Base-by-base conservation (phyloP, 2,329 filamentous ascomycete genomes). In the Fusarium virguliforme region DNA sequence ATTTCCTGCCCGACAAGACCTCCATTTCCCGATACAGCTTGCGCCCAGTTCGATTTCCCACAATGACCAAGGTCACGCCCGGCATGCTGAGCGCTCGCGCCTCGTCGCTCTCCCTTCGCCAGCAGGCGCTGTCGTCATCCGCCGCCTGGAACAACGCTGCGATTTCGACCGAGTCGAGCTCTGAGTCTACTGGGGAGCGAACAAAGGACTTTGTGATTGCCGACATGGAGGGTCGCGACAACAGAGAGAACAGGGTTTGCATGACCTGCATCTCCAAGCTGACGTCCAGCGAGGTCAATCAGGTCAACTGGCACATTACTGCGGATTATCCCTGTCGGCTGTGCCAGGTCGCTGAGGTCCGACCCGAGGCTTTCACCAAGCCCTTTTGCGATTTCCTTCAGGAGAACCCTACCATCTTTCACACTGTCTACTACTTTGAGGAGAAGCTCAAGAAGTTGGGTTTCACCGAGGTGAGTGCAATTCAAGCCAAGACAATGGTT, bases 371-470 rank as follows among this genome's bases (percentile, higher is more conserved):
- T 65, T 97, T 94, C 80, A 92, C 93, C 8, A 86, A 94, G 81
- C 94, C 94, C 1, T 98, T 97, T 80, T 91, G 92, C 79, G 88
- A 94, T 58, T 98, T 98, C 79, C 88, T 98, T 84, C 92, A 90
- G 48, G 88, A 92, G 68, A 97, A 98, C 78, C 96, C 96, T 0
- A 98, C 96, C 8, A 89, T 98, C 51, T 99, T 97, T 81, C 96
- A 99, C 77, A 90, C 94, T 1, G 94, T 98, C 30, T 88, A 90
- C 64, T 89, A 94, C 74, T 94, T 97, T 79, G 90, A 91, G 76
- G 85, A 86, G 63, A 91, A 94, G 76, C 87, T 98, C 53, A 85
- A 87, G 68, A 86, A 89, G 40, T 85, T 89, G 38, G 95, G 94
- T 48, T 99, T 93, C 82, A 87, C 86, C 66, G 91, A 90, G 82